phyloP scores from a whole-genome alignment of 1,139 yeast species.

The Yamadazyma buinensis region DNA sequence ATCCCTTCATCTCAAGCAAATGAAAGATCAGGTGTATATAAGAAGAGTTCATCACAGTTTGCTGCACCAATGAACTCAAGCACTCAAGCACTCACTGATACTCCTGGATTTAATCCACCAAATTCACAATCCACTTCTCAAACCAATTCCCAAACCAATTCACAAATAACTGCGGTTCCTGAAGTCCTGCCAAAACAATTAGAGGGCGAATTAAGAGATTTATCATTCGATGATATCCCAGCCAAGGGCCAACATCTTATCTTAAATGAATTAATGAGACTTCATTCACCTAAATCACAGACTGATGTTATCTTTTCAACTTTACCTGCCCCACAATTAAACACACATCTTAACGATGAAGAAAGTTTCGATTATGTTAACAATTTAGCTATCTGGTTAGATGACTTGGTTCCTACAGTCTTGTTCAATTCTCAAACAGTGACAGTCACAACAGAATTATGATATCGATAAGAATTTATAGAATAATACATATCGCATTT shows the following conservation, averaged over 20 bases:
- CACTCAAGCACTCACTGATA: no score
- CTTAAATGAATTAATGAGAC: slow-evolving; percentile 76
- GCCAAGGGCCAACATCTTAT: slow-evolving; percentile 89
- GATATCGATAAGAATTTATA: slow-evolving; percentile 7
- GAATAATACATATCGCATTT: no score
- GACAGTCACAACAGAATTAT: slow-evolving; percentile 90
- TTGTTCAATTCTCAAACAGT: slow-evolving; percentile 86
- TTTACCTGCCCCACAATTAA: slow-evolving; percentile 80
- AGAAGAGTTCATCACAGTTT: background rate
- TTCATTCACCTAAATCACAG: slow-evolving; percentile 49
- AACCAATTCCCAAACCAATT: background rate
- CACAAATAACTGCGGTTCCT: background rate
- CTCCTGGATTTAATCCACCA: background rate
- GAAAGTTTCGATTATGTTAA: slow-evolving; percentile 74
- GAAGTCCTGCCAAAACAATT: slow-evolving; percentile 33
- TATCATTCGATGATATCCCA: slow-evolving; percentile 78
- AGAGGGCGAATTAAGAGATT: slow-evolving; percentile 37
- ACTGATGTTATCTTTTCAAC: slow-evolving; percentile 82
- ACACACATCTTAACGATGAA: slow-evolving; percentile 67
- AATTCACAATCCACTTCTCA: slow-evolving; percentile 1
- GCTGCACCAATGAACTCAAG: background rate
- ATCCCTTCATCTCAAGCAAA: slow-evolving; percentile 3
- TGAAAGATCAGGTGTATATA: slow-evolving; percentile 5
- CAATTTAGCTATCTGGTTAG: slow-evolving; percentile 76
- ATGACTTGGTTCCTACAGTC: slow-evolving; percentile 75